A percentile compares a stretch with the other conserved stretches of the same genome.
These are phyloP conservation scores for Hemileia vastatrix DNA, from an alignment of 1,284 basidiomycete genomes.

Conservation along the genomic window DNA sequence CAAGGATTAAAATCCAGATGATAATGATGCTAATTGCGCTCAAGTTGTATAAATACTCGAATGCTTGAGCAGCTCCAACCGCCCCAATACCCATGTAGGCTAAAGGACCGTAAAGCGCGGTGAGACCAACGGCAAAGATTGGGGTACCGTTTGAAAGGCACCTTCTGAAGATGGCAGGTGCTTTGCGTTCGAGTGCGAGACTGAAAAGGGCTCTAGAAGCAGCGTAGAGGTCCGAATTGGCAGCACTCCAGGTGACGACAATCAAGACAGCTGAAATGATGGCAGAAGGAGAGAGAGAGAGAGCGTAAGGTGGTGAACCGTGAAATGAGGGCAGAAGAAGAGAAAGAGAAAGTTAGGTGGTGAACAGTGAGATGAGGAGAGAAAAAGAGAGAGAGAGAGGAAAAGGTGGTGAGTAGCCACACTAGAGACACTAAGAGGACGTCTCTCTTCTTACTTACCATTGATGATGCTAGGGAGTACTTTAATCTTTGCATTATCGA, in stretches of 20 bases:
- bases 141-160: conserved; percentile 69
- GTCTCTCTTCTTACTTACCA: too few relatives aligned
- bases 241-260: conserved; percentile 56
- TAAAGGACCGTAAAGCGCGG: conserved; percentile 50
- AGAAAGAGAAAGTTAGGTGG: too few relatives aligned
- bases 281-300: conserved; percentile 27
- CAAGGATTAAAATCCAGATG: conserved; percentile 53
- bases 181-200: conserved; percentile 48
- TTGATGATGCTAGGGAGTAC: conserved; percentile 60
- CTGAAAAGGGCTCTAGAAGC: conserved; percentile 58
- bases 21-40: conserved; percentile 61
- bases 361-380: too few relatives aligned
- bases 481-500: conserved; percentile 63
- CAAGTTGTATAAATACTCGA: conserved; percentile 52
- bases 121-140: conserved; percentile 52
- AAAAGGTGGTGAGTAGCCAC: too few relatives aligned
- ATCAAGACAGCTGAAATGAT: conserved; percentile 45
- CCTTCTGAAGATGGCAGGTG: conserved; percentile 48
- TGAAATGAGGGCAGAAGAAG: not conserved
- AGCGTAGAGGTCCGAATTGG: conserved; percentile 64
- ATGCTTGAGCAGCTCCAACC: conserved; percentile 23
- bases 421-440: too few relatives aligned
- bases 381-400: too few relatives aligned
- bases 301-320: not conserved
- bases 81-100: conserved; percentile 52